Evolutionary conservation across 2,329 filamentous ascomycete genomes (phyloP).

Genomic region (Cadophora gregata): DNA sequence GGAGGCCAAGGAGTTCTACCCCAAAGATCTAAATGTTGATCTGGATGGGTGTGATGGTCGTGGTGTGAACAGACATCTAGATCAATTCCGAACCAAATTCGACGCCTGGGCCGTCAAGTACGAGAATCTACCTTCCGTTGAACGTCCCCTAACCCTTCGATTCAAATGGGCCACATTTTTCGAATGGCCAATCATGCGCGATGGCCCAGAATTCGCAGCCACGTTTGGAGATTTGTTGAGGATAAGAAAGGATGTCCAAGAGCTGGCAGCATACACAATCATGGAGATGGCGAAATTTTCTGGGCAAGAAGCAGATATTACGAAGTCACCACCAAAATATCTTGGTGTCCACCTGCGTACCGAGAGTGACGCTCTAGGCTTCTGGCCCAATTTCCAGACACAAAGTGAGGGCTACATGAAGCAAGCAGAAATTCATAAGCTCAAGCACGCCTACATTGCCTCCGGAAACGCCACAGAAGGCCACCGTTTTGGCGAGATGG

Average conservation of each 20-base stretch:
- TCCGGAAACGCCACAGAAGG: conserved; percentile 53
- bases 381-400: conserved; percentile 53
- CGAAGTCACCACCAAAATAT: conserved; percentile 30
- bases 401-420: conserved; percentile 51
- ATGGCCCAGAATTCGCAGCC: conserved; percentile 54
- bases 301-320: conserved; percentile 31
- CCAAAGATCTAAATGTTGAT: conserved; percentile 37
- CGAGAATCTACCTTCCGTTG: conserved; percentile 27
- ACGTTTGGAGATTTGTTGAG: conserved; percentile 51
- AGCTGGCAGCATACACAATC: conserved; percentile 47
- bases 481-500: conserved; percentile 46
- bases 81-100: conserved; percentile 38
- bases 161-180: conserved; percentile 42
- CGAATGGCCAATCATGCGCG: conserved; percentile 53
- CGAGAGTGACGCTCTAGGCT: conserved; percentile 53
- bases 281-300: conserved; percentile 45
- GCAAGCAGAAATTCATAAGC: conserved; percentile 43
- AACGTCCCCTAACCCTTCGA: conserved; percentile 33
- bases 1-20: conserved; percentile 49
- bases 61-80: conserved; percentile 39
- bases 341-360: conserved; percentile 55
- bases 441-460: conserved; percentile 52
- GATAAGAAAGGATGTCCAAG: conserved; percentile 51
- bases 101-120: conserved; percentile 36
- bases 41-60: conserved; percentile 38